Percentiles rank a stretch among this genome's conserved stretches.
Conservation (phyloP, 2,329 filamentous ascomycete genomes). For the Biscogniauxia marginata region DNA sequence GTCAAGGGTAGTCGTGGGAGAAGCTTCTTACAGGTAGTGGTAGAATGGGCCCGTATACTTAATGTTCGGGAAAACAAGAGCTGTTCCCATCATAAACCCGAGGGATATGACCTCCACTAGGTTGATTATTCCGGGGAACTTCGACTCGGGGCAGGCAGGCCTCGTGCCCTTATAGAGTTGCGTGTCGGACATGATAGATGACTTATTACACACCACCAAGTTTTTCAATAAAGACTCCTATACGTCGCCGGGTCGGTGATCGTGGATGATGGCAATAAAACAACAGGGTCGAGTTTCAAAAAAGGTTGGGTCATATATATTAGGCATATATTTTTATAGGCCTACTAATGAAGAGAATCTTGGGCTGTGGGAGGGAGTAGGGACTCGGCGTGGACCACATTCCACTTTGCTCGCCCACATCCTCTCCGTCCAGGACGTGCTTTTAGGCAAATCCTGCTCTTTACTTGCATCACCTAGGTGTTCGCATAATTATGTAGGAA, state of each 20-base stretch:
- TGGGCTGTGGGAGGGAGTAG: neutral
- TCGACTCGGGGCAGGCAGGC: neutral
- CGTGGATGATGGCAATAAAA: neutral
- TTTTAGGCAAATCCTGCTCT: neutral
- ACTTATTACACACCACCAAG: neutral
- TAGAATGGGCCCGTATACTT: conserved; percentile 12
- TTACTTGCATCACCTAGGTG: neutral
- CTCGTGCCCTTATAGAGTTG: neutral
- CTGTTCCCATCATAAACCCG: conserved; percentile 23
- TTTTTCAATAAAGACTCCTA: neutral
- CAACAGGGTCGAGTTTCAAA: neutral
- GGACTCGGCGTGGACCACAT: neutral
- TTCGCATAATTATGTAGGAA: neutral
- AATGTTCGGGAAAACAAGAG: conserved; percentile 15
- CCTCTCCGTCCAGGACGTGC: neutral
- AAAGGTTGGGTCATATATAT: neutral
- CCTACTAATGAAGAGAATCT: neutral
- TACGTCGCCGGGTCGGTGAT: neutral
- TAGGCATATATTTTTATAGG: neutral
- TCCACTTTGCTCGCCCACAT: neutral
- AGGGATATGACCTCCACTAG: conserved; percentile 9
- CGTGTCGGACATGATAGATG: neutral
- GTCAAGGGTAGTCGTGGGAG: neutral
- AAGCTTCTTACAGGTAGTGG: conserved; percentile 20
- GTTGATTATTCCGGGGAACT: neutral